Evolutionary conservation across 1,284 basidiomycete genomes (phyloP).

Genomic region (Irpex sp.): DNA sequence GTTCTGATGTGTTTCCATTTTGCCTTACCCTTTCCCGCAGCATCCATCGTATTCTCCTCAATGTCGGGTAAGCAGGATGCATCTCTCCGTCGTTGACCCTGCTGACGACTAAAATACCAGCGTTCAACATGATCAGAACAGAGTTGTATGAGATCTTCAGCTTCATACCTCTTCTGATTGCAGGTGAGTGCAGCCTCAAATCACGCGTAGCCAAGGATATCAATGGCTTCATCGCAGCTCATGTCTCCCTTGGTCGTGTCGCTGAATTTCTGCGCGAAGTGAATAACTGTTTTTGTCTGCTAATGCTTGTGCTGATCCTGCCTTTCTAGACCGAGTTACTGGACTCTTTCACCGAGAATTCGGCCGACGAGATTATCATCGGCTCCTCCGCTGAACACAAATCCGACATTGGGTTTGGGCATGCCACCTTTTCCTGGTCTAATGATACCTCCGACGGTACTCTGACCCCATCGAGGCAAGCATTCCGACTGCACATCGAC

Average conservation of each 20-base stretch:
- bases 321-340: slow-evolving; percentile 42
- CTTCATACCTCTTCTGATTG: slow-evolving; percentile 30
- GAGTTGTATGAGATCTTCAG: slow-evolving; percentile 31
- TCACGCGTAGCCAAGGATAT: not conserved
- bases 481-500: slow-evolving; percentile 47
- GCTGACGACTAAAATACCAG: slow-evolving; percentile 1
- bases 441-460: slow-evolving; percentile 25
- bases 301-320: not conserved
- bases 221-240: slow-evolving; percentile 23
- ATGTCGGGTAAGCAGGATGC: slow-evolving; percentile 30
- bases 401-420: slow-evolving; percentile 36
- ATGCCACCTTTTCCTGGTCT: slow-evolving; percentile 39
- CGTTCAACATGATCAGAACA: slow-evolving; percentile 33
- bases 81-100: not conserved
- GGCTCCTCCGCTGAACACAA: slow-evolving; percentile 21
- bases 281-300: slow-evolving; percentile 14
- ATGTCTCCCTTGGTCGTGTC: slow-evolving; percentile 49
- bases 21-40: slow-evolving; percentile 13
- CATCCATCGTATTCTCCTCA: slow-evolving; percentile 39
- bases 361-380: slow-evolving; percentile 16
- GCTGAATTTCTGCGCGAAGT: slow-evolving; percentile 43
- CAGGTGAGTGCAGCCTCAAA: slow-evolving; percentile 21
- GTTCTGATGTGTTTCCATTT: too few species aligned
- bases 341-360: slow-evolving; percentile 36
- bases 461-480: slow-evolving; percentile 32